Percentiles rank a stretch among this genome's conserved stretches.
phyloP scores from a whole-genome alignment of 805 yeast genomes.

The Saccharomycopsis fibuligera region DNA sequence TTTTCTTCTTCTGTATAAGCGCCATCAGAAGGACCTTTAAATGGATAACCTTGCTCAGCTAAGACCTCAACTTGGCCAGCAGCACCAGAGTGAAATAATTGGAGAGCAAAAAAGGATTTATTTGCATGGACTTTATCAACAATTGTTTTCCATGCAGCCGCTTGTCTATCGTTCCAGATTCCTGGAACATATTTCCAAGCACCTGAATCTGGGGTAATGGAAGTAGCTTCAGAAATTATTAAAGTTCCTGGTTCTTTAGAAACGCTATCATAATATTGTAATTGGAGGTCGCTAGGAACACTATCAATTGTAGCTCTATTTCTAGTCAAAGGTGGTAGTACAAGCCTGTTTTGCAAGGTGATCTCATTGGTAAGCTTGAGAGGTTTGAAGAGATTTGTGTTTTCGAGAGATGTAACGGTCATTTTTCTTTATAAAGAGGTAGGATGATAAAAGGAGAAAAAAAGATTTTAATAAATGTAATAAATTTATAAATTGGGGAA shows the following conservation, averaged over 20 bases:
- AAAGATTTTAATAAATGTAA: too few species aligned
- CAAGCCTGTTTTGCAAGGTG: constrained; percentile 35
- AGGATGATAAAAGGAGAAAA: too few species aligned
- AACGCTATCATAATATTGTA: constrained; percentile 51
- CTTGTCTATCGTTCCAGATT: constrained; percentile 42
- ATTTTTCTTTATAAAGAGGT: too few species aligned
- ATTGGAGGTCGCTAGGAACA: constrained; percentile 41
- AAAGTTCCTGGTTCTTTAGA: constrained; percentile 52
- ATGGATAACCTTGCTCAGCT: too few species aligned
- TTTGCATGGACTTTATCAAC: constrained; percentile 45
- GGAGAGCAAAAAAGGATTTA: constrained; percentile 39
- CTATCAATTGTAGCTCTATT: constrained; percentile 32
- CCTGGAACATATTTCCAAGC: constrained; percentile 42
- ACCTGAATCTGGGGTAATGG: constrained; percentile 42
- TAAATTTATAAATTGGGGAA: too few species aligned
- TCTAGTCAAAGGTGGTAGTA: constrained; percentile 47
- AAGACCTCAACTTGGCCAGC: constrained; percentile 34
- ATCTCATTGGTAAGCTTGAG: constrained; percentile 33
- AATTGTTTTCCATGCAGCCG: constrained; percentile 43
- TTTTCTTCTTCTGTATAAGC: constrained; percentile 32
- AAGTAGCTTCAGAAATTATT: constrained; percentile 55
- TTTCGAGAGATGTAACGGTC: too few species aligned
- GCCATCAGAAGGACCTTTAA: constrained; percentile 39
- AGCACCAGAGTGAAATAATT: constrained; percentile 44
- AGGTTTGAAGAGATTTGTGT: constrained; percentile 33